A percentile compares a stretch with the other conserved stretches of the same genome.
phyloP scores from a whole-genome alignment of 176 grass and related monocot species.

The Neostapfia colusana region DNA sequence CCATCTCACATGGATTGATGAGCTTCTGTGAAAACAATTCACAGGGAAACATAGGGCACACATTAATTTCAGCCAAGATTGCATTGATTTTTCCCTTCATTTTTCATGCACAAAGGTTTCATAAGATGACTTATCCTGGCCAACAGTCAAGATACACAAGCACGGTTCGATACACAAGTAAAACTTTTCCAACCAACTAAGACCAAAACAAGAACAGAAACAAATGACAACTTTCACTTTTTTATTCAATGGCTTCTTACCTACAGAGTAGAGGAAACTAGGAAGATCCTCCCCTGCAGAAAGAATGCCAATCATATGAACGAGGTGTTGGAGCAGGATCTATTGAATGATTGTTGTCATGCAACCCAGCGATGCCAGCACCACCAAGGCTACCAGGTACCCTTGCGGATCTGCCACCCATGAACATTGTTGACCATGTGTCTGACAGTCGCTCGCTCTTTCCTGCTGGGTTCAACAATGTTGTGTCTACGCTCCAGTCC shows the following conservation, averaged over 20 bases:
- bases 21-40: not conserved
- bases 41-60: not conserved
- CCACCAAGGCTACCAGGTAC: constrained; percentile 35
- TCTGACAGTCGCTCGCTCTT: constrained; percentile 63
- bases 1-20: not conserved
- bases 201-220: constrained; percentile 55
- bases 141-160: constrained; percentile 61
- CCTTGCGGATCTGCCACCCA: constrained; percentile 68
- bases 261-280: constrained; percentile 53
- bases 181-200: constrained; percentile 64
- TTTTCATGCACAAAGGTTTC: constrained; percentile 50
- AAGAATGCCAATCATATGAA: constrained; percentile 68
- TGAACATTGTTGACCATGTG: constrained; percentile 99
- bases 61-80: constrained; percentile 32
- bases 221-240: constrained; percentile 46
- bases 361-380: constrained; percentile 46
- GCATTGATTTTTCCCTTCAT: constrained; percentile 37
- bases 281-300: constrained; percentile 67
- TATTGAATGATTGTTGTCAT: constrained; percentile 55
- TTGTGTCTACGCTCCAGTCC: constrained; percentile 88
- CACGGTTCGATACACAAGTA: constrained; percentile 57
- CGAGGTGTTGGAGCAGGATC: constrained; percentile 47
- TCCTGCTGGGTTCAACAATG: constrained; percentile 61
- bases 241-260: constrained; percentile 58
- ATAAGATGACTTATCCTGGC: constrained; percentile 51